Percentiles rank a stretch among this genome's conserved stretches.
Conservation (phyloP, 805 yeast genomes). For the Scheffersomyces stipitis region DNA sequence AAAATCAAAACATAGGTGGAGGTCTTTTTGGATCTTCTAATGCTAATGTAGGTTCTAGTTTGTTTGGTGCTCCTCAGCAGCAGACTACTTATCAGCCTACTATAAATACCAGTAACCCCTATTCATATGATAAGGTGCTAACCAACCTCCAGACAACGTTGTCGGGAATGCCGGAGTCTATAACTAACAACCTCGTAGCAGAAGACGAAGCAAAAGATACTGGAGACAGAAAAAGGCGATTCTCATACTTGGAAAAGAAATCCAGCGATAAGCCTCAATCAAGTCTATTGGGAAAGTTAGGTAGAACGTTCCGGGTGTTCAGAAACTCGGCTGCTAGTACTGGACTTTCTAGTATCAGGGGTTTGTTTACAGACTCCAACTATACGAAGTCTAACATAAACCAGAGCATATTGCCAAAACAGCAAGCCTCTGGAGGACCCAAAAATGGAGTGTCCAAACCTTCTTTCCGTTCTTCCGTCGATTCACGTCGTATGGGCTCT, state of each 20-base stretch:
- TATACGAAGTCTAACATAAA: conserved; percentile 10
- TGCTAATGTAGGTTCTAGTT: conserved; percentile 5
- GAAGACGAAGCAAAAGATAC: conserved; percentile 8
- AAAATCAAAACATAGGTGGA: no score
- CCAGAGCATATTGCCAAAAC: conserved; percentile 2
- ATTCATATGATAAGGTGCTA: conserved; percentile 26
- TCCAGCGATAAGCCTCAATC: conserved; percentile 16
- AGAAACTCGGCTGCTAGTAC: conserved; percentile 17
- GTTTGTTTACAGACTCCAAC: conserved; percentile 31
- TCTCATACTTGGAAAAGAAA: conserved; percentile 13
- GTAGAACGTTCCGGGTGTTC: conserved; percentile 34
- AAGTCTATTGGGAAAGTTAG: conserved; percentile 30
- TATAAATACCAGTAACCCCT: conserved; percentile 21
- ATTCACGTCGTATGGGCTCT: conserved; percentile 21
- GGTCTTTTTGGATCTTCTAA: neutral
- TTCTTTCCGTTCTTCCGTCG: neutral
- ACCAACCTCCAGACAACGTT: conserved; percentile 17
- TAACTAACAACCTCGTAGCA: conserved; percentile 27
- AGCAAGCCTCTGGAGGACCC: conserved; percentile 2
- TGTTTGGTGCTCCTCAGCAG: conserved; percentile 20
- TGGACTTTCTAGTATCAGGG: conserved; percentile 18
- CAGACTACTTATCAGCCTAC: conserved; percentile 1
- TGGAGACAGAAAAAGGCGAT: conserved; percentile 15
- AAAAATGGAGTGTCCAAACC: neutral
- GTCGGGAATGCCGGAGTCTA: conserved; percentile 31